A percentile compares a stretch with the other conserved stretches of the same genome.
Evolutionary conservation across 1,284 basidiomycete genomes (phyloP).

Genomic region (Trichosporon coremiiforme): DNA sequence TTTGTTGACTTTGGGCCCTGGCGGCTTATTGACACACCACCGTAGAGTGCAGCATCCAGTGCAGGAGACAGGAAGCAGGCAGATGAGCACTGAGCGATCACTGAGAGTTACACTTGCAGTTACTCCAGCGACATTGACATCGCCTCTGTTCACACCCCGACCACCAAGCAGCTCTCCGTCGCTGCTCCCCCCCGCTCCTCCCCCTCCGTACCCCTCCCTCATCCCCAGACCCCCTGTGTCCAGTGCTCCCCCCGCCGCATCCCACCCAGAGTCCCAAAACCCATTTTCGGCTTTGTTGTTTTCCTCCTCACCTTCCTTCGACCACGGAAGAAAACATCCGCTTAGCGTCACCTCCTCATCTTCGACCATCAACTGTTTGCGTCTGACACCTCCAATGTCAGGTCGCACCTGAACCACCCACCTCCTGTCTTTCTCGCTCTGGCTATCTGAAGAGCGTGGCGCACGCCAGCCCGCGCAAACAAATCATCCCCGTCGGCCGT

Average conservation of each 20-base stretch:
- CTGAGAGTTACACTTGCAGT: slow-evolving; percentile 2
- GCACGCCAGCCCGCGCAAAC: slow-evolving; percentile 12
- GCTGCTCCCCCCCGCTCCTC: background rate
- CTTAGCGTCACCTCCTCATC: slow-evolving; percentile 10
- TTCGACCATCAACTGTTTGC: slow-evolving; percentile 1
- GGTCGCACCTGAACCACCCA: slow-evolving; percentile 5
- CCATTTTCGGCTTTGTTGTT: slow-evolving; percentile 19
- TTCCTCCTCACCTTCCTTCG: background rate
- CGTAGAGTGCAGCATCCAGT: background rate
- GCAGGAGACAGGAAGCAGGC: background rate
- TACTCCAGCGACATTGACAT: slow-evolving; percentile 13
- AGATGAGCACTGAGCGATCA: slow-evolving; percentile 5
- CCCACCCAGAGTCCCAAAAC: slow-evolving; percentile 2
- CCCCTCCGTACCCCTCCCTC: slow-evolving; percentile 7
- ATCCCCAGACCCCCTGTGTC: slow-evolving; percentile 11
- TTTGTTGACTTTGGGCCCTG: slow-evolving; percentile 14
- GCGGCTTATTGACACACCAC: slow-evolving; percentile 19
- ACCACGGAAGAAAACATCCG: slow-evolving; percentile 19
- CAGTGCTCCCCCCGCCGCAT: background rate
- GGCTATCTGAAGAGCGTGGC: slow-evolving; percentile 9
- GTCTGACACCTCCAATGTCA: slow-evolving; percentile 18
- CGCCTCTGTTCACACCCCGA: slow-evolving; percentile 5
- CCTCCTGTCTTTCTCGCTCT: background rate
- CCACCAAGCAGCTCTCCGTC: background rate
- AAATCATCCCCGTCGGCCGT: background rate